Evolutionary conservation across 306 rosid species (phyloP), one percentile per base, ranked within the genome.

Genomic region (Lotus japonicus): DNA sequence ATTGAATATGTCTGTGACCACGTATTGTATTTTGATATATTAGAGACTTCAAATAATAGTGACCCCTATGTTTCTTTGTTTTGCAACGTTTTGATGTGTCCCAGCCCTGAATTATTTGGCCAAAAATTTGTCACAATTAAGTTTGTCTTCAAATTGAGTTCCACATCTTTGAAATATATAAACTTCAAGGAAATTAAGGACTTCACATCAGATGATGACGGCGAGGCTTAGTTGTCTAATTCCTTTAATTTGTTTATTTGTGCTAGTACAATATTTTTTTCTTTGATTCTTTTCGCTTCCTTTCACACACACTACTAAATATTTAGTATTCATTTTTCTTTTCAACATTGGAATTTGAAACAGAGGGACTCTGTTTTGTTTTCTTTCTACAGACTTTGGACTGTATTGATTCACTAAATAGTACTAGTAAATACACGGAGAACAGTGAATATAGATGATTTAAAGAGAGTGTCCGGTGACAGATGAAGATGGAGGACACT

Each of bases 91-190:
- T 21, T 65, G 44, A 64, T 18, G 54, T 18, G 79, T 54, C 71
- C 1, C 13, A 36, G 45, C 19, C 63, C 15, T 50, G 10, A 26
- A 38, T 59, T 38, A 8, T 7, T 78, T 39, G 10, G 56, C 46
- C 36, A 11, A 51, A 10, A 26, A 50, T 18, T 59, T 48, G 38
- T 17, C 19, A 63, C 3, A 21, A 21, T 21, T 21, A 3, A 33
- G 42, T 49, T 56, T 59, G 75, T 31, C 60, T 59, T 42, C 61
- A 39, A 74, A 56, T 57, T 71, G 70, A 67, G 36, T 66, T 72
- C 39, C 26, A 57, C 39, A 8, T 71, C 65, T 57, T 71, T 36
- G 54, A 14, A 70, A 11, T 21, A 21, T 1, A 21, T 21, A 48
- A 55, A 39, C 28, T 61, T 72, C 0, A 9, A 43, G 14, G 57